Base-by-base conservation (phyloP, 1,284 basidiomycete genomes). In the Pascua sp. region DNA sequence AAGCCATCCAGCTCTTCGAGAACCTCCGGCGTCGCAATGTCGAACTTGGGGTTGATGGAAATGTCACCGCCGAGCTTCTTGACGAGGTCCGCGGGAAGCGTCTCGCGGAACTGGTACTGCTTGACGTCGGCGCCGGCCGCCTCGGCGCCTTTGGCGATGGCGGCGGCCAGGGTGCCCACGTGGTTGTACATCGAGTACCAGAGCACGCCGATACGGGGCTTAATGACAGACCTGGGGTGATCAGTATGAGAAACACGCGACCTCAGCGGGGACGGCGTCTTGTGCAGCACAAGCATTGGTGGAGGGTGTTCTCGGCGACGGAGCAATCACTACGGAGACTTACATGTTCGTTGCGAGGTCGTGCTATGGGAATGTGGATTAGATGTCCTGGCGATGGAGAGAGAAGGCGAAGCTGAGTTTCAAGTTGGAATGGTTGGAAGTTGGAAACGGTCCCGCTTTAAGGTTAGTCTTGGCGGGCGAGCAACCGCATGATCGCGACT, bases 141-240 rank as follows among this genome's bases (percentile, higher is more conserved):
- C 68, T 84, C 82, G 65, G 89, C 78, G 61, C 91, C 91, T 38
- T 75, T 79, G 78, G 88, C 88, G 65, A 88, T 83, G 49, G 84
- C 76, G 75, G 91, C 87, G 49, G 90, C 89, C 73, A 95, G 87
- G 85, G 81, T 17, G 11, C 38, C 81, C 71, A 90, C 84, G 77
- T 93, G 90, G 64, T 88, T 88, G 72, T 88, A 91, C 78, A 89
- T 82, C 56, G 86, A 80, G 81, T 92, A 91, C 80, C 89, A 86
- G 66, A 89, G 76, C 67, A 91, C 89, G 56, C 87, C 89, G 69
- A 90, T 80, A 70, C 83, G 84, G 47, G 87, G 86, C 54, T 67
- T 59, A 49, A 51, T 18, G 16, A 46, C 32, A 38, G 50, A 37
- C 41, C 48, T 50, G 40, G 10, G 43, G 8, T 16, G 8, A 36